Base-by-base conservation (phyloP, 768 basidiomycete genomes). In the Astraeus odoratus region DNA sequence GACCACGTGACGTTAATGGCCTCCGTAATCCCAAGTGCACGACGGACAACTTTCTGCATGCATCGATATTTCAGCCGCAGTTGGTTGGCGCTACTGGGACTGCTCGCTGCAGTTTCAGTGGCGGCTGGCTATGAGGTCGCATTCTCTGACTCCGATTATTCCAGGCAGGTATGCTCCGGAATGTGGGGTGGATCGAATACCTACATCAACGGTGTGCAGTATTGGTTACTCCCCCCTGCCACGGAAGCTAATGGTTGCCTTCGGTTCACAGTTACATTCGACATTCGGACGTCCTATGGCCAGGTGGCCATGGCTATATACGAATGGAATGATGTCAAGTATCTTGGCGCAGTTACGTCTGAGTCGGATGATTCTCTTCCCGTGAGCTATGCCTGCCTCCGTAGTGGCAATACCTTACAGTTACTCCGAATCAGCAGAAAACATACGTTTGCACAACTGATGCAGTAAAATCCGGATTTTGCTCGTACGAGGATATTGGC, bases 231-330 rank as follows among this genome's bases (percentile, higher is more conserved):
- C n/a, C n/a, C n/a, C 12, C 52, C 33, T 48, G 25, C 42, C 31
- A 40, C 22, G 37, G 45, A 50, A 46, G 33, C 55, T 64, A 53
- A 62, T 47, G 39, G 36, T 38, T 19, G 46, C 24, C 30, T 23
- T 15, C 1, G 25, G 35, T 43, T 44, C 68, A 18, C 48, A 86
- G 83, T 95, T 48, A 81, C 81, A 4, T 98, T 97, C 67, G 80
- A 88, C 54, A 25, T 41, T 18, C 60, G 70, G 15, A 56, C 73
- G 5, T 92, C 92, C 3, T 71, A 81, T 55, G 95, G 95, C 29
- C 88, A 95, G 65, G 70, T 96, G 16, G 90, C 95, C 22, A 82
- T 96, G 75, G 86, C 95, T 43, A 80, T 99, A 19, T 99, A 97
- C 58, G 95, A 98, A 67, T 99, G 94, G 94, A 62, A 73, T 23